These are phyloP conservation scores for Suaeda aralocaspica DNA, from an alignment of 148 eudicot genomes.

Conservation along the genomic window DNA sequence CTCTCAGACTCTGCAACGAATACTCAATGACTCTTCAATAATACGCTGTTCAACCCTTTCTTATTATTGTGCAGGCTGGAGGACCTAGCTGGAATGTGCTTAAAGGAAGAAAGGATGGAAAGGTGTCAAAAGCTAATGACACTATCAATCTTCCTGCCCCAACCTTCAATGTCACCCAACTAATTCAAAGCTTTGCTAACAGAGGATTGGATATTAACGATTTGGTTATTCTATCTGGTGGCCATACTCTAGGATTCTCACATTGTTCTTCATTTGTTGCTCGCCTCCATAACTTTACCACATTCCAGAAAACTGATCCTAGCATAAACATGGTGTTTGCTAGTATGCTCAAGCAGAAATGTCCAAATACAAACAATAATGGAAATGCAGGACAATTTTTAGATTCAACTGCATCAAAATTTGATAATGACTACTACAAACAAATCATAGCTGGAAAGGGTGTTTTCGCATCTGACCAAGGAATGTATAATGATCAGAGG, in stretches of 20 bases:
- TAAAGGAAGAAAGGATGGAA: constrained; percentile 64
- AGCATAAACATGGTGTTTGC: constrained; percentile 40
- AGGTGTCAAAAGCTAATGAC: constrained; percentile 45
- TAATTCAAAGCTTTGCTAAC: constrained; percentile 40
- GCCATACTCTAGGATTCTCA: constrained; percentile 61
- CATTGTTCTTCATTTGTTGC: constrained; percentile 56
- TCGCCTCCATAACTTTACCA: constrained; percentile 49
- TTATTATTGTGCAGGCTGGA: constrained; percentile 29
- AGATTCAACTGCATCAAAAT: constrained; percentile 50
- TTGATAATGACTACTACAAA: constrained; percentile 52
- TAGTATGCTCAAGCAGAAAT: constrained; percentile 34
- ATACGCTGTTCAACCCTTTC: background rate
- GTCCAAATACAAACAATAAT: constrained; percentile 41
- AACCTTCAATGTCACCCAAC: constrained; percentile 38
- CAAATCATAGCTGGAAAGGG: constrained; percentile 40
- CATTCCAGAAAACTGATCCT: constrained; percentile 40
- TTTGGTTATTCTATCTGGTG: constrained; percentile 57
- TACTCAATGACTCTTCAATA: background rate
- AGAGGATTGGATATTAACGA: constrained; percentile 42
- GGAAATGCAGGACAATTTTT: constrained; percentile 48
- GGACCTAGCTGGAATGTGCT: constrained; percentile 56
- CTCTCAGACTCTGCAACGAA: background rate
- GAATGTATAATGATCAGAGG: constrained; percentile 37
- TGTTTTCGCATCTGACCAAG: constrained; percentile 50
- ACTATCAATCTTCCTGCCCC: constrained; percentile 47